These are phyloP conservation scores for Rosellinia necatrix DNA, from an alignment of 2,329 filamentous ascomycete species.

Conservation along the genomic window DNA sequence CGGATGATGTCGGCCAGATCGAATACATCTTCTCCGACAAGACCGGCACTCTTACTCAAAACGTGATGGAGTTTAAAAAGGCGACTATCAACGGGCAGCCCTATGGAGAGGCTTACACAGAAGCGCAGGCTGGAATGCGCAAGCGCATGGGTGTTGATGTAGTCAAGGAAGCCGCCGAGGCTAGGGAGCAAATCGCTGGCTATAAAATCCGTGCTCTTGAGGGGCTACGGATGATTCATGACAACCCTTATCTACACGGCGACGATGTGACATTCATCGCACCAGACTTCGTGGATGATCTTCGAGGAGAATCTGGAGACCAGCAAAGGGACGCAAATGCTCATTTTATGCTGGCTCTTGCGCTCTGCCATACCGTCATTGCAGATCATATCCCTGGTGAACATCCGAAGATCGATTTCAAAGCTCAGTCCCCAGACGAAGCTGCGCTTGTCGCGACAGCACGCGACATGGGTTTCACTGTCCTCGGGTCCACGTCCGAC, in stretches of 20 bases:
- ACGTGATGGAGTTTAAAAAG: conserved; percentile 99
- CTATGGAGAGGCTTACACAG: conserved; percentile 97
- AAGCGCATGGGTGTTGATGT: conserved; percentile 86
- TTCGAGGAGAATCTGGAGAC: conserved; percentile 75
- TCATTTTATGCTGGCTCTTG: conserved; percentile 91
- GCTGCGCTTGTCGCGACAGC: conserved; percentile 93
- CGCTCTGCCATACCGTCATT: conserved; percentile 96
- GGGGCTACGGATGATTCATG: conserved; percentile 74
- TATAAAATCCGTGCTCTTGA: conserved; percentile 75
- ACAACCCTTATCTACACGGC: conserved; percentile 90
- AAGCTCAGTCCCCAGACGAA: conserved; percentile 96
- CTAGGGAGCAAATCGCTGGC: conserved; percentile 76
- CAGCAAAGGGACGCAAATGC: conserved; percentile 80
- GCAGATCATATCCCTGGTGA: conserved; percentile 90
- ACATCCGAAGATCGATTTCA: conserved; percentile 88
- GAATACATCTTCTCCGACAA: conserved; percentile 99
- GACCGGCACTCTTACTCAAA: conserved; percentile 86
- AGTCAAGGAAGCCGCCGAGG: conserved; percentile 75
- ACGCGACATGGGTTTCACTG: conserved; percentile 92
- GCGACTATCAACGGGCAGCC: conserved; percentile 93
- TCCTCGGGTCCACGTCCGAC: conserved; percentile 78
- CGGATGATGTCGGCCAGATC: conserved; percentile 95
- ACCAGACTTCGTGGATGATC: conserved; percentile 83
- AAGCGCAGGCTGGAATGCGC: conserved; percentile 95
- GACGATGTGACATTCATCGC: conserved; percentile 92